phyloP scores from a whole-genome alignment of 2,329 filamentous ascomycete genomes.

The Aspergillus novoparasiticus region DNA sequence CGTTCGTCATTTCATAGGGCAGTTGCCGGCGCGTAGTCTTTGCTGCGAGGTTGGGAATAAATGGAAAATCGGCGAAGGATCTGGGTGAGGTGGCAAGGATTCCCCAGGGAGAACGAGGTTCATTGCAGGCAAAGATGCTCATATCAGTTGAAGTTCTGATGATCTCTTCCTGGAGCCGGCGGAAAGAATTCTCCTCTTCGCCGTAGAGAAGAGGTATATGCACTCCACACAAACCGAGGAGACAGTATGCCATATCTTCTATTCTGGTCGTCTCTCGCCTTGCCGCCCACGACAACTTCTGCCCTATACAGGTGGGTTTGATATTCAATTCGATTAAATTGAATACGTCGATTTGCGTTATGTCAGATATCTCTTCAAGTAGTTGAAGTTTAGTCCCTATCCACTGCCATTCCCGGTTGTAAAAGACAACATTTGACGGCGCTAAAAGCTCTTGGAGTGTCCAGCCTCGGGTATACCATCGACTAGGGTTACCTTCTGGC shows the following conservation, averaged over 20 bases:
- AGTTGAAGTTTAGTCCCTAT: constrained; percentile 8
- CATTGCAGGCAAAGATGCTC: not conserved
- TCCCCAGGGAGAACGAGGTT: not conserved
- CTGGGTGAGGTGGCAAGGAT: not conserved
- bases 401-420: not conserved
- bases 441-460: constrained; percentile 22
- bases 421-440: constrained; percentile 12
- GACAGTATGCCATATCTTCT: constrained; percentile 33
- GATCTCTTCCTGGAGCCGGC: constrained; percentile 34
- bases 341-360: constrained; percentile 13
- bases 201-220: constrained; percentile 32
- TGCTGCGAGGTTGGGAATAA: not conserved
- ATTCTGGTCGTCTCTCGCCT: constrained; percentile 23
- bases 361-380: constrained; percentile 3
- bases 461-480: constrained; percentile 21
- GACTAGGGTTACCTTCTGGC: not conserved
- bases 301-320: constrained; percentile 12
- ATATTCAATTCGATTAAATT: not conserved
- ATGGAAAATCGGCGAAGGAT: not conserved
- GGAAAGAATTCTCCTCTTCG: constrained; percentile 28
- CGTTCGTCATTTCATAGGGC: not conserved
- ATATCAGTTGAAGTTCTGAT: constrained; percentile 28
- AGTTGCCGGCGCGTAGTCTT: too few species aligned
- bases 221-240: constrained; percentile 32
- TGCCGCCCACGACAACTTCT: constrained; percentile 31